Evolutionary conservation across 2,329 filamentous ascomycete species (phyloP).

Genomic region (Fusarium camptoceras): DNA sequence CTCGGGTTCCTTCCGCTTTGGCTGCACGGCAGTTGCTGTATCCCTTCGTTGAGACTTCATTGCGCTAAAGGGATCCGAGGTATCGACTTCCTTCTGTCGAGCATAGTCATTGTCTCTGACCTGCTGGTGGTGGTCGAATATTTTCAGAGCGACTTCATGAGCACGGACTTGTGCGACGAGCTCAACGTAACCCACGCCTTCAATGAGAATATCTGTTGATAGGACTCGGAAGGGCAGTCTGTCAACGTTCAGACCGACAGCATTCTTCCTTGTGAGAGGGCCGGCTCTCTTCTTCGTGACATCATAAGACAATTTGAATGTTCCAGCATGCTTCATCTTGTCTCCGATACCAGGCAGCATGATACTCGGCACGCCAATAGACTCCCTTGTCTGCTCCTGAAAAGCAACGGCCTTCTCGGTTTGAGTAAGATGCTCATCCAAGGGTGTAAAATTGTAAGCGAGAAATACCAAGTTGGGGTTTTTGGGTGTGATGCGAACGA

Average conservation of each 20-base stretch:
- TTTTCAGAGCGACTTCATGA: constrained; percentile 52
- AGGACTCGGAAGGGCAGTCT: constrained; percentile 83
- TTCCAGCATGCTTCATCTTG: constrained; percentile 76
- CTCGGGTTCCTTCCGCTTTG: constrained; percentile 23
- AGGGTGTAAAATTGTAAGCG: constrained; percentile 86
- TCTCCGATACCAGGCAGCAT: constrained; percentile 67
- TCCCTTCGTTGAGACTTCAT: constrained; percentile 47
- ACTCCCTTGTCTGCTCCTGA: constrained; percentile 71
- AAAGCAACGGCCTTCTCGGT: constrained; percentile 83
- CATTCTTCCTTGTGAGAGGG: constrained; percentile 73
- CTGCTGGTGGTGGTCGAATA: constrained; percentile 9
- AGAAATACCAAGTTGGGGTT: constrained; percentile 73
- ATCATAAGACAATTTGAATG: constrained; percentile 80
- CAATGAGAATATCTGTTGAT: constrained; percentile 85
- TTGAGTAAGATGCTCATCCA: constrained; percentile 79
- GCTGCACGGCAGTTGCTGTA: background rate
- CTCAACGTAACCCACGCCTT: constrained; percentile 95
- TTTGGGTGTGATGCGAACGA: constrained; percentile 87
- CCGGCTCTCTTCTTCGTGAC: constrained; percentile 84
- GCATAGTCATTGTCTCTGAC: background rate
- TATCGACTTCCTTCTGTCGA: constrained; percentile 1
- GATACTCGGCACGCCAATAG: constrained; percentile 71
- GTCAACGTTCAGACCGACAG: constrained; percentile 72
- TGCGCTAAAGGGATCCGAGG: constrained; percentile 40
- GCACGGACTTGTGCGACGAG: constrained; percentile 83